These are phyloP conservation scores for Lactifluus pinguis DNA, from an alignment of 768 basidiomycete genomes.

Conservation along the genomic window DNA sequence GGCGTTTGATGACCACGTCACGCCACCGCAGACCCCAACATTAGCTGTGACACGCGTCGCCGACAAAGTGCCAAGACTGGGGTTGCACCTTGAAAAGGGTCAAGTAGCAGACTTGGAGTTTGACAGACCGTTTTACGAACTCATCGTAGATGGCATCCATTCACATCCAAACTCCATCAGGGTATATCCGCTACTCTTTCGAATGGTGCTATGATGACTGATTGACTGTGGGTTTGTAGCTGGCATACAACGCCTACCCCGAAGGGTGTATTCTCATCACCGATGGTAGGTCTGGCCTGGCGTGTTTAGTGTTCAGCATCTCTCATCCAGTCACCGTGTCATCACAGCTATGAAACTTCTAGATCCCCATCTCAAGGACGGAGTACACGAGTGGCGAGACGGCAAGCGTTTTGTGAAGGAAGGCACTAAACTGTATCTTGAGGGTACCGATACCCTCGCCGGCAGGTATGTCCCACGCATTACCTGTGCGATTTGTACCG, in stretches of 20 bases:
- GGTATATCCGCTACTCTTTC: conserved; percentile 34
- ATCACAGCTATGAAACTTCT: conserved; percentile 70
- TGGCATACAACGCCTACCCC: conserved; percentile 76
- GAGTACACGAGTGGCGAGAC: conserved; percentile 82
- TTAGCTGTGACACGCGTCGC: conserved; percentile 17
- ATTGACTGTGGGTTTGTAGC: conserved; percentile 30
- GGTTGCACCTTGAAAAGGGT: conserved; percentile 39
- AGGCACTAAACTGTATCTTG: conserved; percentile 71
- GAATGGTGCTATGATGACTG: neutral
- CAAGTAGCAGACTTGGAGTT: conserved; percentile 38
- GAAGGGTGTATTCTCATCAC: conserved; percentile 86
- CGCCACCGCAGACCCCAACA: conserved; percentile 46
- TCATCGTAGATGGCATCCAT: conserved; percentile 89
- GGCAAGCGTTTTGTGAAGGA: conserved; percentile 73
- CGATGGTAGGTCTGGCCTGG: conserved; percentile 48
- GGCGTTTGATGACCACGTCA: conserved; percentile 50
- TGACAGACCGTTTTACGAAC: conserved; percentile 73
- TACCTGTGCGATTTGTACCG: neutral
- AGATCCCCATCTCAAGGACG: conserved; percentile 77
- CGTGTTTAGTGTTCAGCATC: neutral
- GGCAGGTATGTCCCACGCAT: conserved; percentile 50
- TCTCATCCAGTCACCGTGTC: neutral
- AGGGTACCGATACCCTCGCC: conserved; percentile 81
- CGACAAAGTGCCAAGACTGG: conserved; percentile 4
- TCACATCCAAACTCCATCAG: conserved; percentile 85